phyloP scores from a whole-genome alignment of 306 rosid species.

The Acmispon strigosus region DNA sequence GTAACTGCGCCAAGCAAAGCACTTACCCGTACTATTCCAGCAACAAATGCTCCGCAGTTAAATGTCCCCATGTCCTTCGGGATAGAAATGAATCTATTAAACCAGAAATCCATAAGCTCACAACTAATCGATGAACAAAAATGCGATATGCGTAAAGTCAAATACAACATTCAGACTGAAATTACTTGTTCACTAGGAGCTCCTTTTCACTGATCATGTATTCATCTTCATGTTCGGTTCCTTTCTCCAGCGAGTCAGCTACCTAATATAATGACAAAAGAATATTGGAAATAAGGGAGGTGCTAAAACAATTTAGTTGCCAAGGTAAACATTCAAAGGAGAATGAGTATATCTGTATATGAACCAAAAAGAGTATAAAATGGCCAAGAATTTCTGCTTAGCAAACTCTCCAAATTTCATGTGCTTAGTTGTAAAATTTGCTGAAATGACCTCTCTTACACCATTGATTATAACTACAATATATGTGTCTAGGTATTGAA shows the following conservation, averaged over 20 bases:
- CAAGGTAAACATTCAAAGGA: neutral
- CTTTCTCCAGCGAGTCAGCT: conserved; percentile 98
- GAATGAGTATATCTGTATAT: neutral
- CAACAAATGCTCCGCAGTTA: conserved; percentile 97
- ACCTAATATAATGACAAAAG: conserved; percentile 42
- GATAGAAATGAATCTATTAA: conserved; percentile 78
- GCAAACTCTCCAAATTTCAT: neutral
- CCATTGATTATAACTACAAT: neutral
- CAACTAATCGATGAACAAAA: neutral
- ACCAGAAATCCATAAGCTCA: conserved; percentile 26
- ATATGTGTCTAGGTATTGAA: too few species aligned
- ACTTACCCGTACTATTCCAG: conserved; percentile 93
- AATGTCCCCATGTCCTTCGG: conserved; percentile 99
- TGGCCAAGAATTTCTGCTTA: conserved; percentile 2
- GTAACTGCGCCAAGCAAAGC: conserved; percentile 1
- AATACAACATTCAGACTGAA: neutral
- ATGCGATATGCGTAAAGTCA: neutral
- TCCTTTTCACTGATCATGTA: conserved; percentile 98
- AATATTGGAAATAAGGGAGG: neutral
- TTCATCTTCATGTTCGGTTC: conserved; percentile 98
- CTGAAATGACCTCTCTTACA: neutral
- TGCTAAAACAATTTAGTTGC: conserved; percentile 1
- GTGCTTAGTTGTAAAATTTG: too few species aligned
- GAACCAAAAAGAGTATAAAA: neutral
- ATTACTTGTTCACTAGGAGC: conserved; percentile 91